Base-by-base conservation (phyloP, 164 flowering plant species). In the Vitis riparia region DNA sequence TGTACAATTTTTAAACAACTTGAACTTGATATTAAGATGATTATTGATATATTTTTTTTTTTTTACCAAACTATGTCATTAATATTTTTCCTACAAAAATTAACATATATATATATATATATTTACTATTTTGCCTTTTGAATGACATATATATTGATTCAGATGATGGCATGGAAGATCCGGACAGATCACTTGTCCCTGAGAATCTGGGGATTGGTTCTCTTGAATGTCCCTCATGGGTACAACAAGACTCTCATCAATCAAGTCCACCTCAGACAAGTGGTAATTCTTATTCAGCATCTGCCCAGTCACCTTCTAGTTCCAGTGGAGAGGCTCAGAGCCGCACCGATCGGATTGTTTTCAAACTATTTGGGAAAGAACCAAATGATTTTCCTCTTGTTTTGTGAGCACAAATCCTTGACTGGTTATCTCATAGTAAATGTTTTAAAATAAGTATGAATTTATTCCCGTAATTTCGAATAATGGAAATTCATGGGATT, bases 231-330 rank as follows among this genome's bases (percentile, higher is more conserved):
- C 84, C 90, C 63, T 73, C 71, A 64, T 86, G 91, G 89, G 14
- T 81, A 55, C 82, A 76, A 13, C 83, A 80, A 12, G 85, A 86
- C 32, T 67, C 80, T 55, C 81, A 80, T 60, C 82, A 83, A 68
- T 83, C 84, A 3, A 90, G 96, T 65, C 95, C 98, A 61, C 88
- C 97, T 66, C 98, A 87, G 71, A 85, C 89, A 62, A 93, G 95
- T 82, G 81, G 87, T 66, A 88, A 88, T 77, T 93, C 99, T 51
- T 91, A 87, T 84, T 90, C 97, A 66, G 84, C 91, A 30, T 85
- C 94, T 68, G 82, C 87, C 10, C 94, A 65, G 67, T 91, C 98
- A 59, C 93, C 87, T 62, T 93, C 98, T 62, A 90, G 91, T 83
- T 93, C 97, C 65, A 87, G 83, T 84, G 97, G 96, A 62, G 98